Evolutionary conservation across 805 yeast species (phyloP).

Genomic region (Sugiyamaella qingdaonensis): DNA sequence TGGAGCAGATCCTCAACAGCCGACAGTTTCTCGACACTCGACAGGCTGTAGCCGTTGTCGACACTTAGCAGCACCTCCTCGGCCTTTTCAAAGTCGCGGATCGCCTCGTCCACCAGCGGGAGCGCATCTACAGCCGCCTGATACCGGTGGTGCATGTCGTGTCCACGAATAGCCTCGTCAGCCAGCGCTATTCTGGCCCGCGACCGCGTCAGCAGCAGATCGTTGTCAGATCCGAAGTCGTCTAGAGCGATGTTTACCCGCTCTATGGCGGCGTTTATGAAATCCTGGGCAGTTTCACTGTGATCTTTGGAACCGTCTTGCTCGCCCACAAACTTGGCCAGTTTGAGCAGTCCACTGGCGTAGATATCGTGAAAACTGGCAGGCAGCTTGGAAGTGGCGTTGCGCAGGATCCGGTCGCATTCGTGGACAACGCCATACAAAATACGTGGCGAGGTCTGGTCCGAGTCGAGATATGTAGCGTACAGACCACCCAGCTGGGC

Average conservation of each 20-base stretch:
- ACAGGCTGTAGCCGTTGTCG: background rate
- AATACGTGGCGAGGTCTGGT: constrained; percentile 23
- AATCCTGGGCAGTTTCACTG: constrained; percentile 35
- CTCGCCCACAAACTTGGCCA: constrained; percentile 30
- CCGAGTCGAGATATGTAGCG: constrained; percentile 47
- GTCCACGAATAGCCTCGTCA: constrained; percentile 10
- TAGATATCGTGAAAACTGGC: constrained; percentile 64
- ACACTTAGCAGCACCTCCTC: constrained; percentile 23
- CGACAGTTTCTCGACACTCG: background rate
- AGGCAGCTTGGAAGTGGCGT: constrained; percentile 27
- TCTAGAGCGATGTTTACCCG: constrained; percentile 58
- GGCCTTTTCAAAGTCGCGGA: constrained; percentile 44
- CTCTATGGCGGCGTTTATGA: constrained; percentile 68
- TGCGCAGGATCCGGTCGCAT: constrained; percentile 66
- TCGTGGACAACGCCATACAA: constrained; percentile 83
- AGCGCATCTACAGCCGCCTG: constrained; percentile 4
- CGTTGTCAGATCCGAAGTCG: constrained; percentile 42
- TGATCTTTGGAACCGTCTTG: constrained; percentile 13
- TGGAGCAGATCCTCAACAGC: constrained; percentile 33
- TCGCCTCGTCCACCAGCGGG: constrained; percentile 32
- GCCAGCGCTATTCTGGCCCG: constrained; percentile 43
- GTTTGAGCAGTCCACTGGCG: constrained; percentile 50
- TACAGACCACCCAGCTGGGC: constrained; percentile 72
- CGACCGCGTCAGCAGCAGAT: constrained; percentile 50
- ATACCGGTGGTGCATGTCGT: constrained; percentile 1